Conservation (phyloP, 129 eudicot genomes). For the Arctium minus region DNA sequence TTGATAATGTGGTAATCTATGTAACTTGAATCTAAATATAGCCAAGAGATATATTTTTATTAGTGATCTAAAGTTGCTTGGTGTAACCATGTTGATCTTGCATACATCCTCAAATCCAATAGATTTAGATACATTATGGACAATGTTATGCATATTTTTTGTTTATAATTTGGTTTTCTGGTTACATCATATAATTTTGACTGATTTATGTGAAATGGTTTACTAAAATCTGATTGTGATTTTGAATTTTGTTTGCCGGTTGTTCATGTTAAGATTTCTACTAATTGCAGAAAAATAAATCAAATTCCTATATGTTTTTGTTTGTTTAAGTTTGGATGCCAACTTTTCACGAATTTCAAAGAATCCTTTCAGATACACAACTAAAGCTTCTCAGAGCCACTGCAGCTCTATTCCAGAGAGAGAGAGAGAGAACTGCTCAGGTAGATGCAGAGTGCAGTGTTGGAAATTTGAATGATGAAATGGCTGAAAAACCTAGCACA, state of each 20-base stretch:
- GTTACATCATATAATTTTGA: neutral
- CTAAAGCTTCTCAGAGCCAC: too few species aligned
- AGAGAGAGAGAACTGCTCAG: too few species aligned
- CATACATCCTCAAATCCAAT: constrained; percentile 15
- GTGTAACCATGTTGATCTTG: constrained; percentile 9
- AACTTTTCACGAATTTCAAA: constrained; percentile 46
- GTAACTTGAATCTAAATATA: neutral
- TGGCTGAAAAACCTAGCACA: too few species aligned
- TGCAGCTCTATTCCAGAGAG: too few species aligned
- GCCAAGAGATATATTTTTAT: neutral
- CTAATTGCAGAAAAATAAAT: too few species aligned
- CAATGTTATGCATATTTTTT: neutral
- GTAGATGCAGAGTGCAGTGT: too few species aligned
- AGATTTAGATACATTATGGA: neutral
- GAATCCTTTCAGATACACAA: too few species aligned
- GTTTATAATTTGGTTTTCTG: neutral
- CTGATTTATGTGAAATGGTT: constrained; percentile 14
- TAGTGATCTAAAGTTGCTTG: constrained; percentile 5
- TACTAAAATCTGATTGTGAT: too few species aligned
- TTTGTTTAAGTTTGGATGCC: constrained; percentile 72
- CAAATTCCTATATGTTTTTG: too few species aligned
- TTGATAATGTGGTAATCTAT: neutral
- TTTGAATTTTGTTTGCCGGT: too few species aligned
- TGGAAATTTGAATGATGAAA: too few species aligned
- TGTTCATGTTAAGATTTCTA: too few species aligned